Conservation (phyloP, 441 rosid species). For the Daphne laureola region DNA sequence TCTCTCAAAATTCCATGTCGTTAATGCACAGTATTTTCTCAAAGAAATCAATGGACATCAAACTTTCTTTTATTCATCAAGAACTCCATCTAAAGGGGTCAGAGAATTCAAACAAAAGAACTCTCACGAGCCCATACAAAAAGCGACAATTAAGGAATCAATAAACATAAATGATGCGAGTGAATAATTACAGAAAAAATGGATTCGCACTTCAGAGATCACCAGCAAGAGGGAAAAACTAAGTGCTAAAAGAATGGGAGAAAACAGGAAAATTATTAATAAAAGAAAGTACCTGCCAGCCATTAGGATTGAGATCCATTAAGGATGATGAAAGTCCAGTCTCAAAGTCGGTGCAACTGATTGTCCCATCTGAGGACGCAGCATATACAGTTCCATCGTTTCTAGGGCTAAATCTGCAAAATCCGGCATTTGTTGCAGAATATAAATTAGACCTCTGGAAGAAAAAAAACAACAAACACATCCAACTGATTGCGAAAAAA, state of each 20-base stretch:
- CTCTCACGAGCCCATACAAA: too few species aligned
- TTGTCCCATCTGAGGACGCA: slow-evolving; percentile 93
- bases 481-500: neutral
- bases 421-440: neutral
- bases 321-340: slow-evolving; percentile 74
- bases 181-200: too few species aligned
- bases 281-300: slow-evolving; percentile 70
- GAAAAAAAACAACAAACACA: neutral
- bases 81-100: too few species aligned
- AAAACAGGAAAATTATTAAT: too few species aligned
- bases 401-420: slow-evolving; percentile 62
- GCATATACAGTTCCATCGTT: slow-evolving; percentile 72
- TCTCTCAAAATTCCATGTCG: too few species aligned
- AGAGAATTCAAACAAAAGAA: too few species aligned
- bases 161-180: too few species aligned
- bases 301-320: slow-evolving; percentile 79
- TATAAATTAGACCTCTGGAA: neutral
- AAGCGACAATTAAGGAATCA: too few species aligned
- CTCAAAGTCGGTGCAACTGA: slow-evolving; percentile 84
- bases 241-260: neutral
- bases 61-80: too few species aligned
- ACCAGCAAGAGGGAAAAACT: neutral
- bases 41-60: too few species aligned
- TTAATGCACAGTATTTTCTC: too few species aligned
- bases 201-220: too few species aligned